Evolutionary conservation across 768 basidiomycete genomes (phyloP), one percentile per base, ranked within the genome.

Genomic region (Suillus luteus): DNA sequence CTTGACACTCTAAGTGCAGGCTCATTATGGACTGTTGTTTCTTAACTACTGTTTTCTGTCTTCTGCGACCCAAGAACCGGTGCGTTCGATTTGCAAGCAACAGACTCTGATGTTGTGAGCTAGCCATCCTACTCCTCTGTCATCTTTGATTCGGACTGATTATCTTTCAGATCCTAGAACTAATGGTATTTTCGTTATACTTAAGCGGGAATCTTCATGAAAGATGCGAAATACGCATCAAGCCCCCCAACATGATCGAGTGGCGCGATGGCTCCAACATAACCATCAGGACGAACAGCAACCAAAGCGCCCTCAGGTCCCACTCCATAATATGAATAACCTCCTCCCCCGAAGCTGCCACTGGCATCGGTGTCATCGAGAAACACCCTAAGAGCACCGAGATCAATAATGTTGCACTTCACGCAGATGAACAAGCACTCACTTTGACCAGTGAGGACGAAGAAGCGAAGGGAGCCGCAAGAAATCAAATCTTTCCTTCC

Each of bases 241-340:
- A 90, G 60, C 1, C 66, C 69, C 15, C 73, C 69, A 27, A 69
- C 59, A 6, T 79, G 66, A 37, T 78, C 70, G 46, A 90, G 73
- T 0, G 87, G 82, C 1, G 79, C 79, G 38, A 90, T 76, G 67
- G 77, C 79, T 4, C 85, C 86, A 38, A 91, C 81, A 63, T 89
- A 89, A 14, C 89, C 89, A 38, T 75, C 75, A 14, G 73, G 73
- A 19, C 75, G 73, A 38, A 75, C 75, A 2, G 71, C 70, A 41
- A 73, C 69, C 15, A 76, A 58, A 6, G 68, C 71, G 17, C 75
- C 75, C 44, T 71, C 64, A 10, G 70, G 60, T 1, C 62, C 61
- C 14, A 79, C 69, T 0, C 88, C 88, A 67, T 85, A 89, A 35
- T 80, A 79, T 0, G 72, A 65, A 70, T 90, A 89, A 5, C 84